Evolutionary conservation across 176 grass and related monocot species (phyloP), one percentile per base, ranked within the genome.

Genomic region (Neostapfia colusana): DNA sequence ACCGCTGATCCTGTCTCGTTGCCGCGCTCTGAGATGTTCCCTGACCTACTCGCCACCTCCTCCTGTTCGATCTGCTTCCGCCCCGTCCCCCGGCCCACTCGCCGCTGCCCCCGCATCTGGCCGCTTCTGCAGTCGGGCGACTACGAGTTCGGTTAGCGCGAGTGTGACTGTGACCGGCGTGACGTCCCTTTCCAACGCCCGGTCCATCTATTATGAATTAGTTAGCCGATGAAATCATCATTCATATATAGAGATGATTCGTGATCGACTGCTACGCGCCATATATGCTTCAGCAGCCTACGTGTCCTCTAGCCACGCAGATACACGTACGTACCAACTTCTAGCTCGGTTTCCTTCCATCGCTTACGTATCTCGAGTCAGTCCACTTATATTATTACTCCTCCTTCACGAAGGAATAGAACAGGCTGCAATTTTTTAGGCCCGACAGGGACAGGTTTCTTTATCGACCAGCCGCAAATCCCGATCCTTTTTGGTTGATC

Each of bases 1-100:
- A 15, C 16, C 18, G 16, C 31, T 77, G 59, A 70, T 77, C 53
- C 31, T 84, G 82, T 84, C 82, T 14, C 64, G 26, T 57, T 79
- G 64, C 53, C 67, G 53, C 55, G 23, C 55, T 58, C 51, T 21
- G 51, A 54, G 51, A 54, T 54, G 51, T 23, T 54, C 51, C n/a
- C 51, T 21, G 48, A 17, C 18, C 31, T 31, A 3, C 31, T 31
- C 31, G 18, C 51, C 51, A 54, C 51, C 51, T 54, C 51, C 51
- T 8, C 21, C 51, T 21, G 51, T 54, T 31, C 31, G 31, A 31
- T 54, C 51, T 54, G 51, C 51, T 5, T 15, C 17, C 20, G 48
- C 20, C 2, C 49, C 18, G 49, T 8, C 49, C 49, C 51, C 51
- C n/a, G n/a, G n/a, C n/a, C n/a, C 51, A 54, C 51, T 54, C 51